Percentiles rank a stretch among this genome's conserved stretches.
These are phyloP conservation scores for Pichia kudriavzevii DNA, from an alignment of 1,139 yeast genomes.

Conservation along the genomic window DNA sequence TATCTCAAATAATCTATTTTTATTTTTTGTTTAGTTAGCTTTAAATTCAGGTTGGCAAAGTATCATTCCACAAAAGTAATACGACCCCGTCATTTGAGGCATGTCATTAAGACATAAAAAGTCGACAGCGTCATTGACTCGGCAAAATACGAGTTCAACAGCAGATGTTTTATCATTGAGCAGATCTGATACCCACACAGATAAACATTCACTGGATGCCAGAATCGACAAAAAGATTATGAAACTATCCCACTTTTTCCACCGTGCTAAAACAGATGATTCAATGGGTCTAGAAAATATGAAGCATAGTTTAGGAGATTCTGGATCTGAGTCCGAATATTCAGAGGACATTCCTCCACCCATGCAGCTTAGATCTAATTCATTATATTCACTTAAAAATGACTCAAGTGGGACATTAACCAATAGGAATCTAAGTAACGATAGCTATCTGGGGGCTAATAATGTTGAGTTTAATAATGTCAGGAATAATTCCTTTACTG, in stretches of 20 bases:
- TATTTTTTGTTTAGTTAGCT: too few relatives aligned
- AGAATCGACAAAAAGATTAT: too few relatives aligned
- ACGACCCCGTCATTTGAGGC: not conserved
- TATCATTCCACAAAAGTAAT: too few relatives aligned
- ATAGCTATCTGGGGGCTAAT: conserved; percentile 14
- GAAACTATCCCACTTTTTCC: too few relatives aligned
- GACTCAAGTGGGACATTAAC: conserved; percentile 14
- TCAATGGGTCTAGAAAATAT: too few relatives aligned
- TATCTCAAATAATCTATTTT: too few relatives aligned
- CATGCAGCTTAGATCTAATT: too few relatives aligned
- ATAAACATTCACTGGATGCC: too few relatives aligned
- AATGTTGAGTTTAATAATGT: conserved; percentile 28
- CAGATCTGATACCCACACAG: too few relatives aligned
- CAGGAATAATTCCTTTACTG: too few relatives aligned
- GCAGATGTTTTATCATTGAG: not conserved
- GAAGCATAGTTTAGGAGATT: not conserved
- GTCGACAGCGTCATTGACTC: conserved; percentile 8
- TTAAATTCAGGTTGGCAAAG: too few relatives aligned
- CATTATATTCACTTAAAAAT: conserved; percentile 10
- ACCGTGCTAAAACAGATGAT: too few relatives aligned
- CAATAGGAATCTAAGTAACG: conserved; percentile 3
- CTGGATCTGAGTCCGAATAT: not conserved
- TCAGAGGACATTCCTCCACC: conserved; percentile 7
- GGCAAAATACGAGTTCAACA: conserved; percentile 4
- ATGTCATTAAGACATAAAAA: conserved; percentile 9